A percentile compares a stretch with the other conserved stretches of the same genome.
These are phyloP conservation scores for Phytomonas sp. DNA, from an alignment of 208 protist species.

Conservation along the genomic window DNA sequence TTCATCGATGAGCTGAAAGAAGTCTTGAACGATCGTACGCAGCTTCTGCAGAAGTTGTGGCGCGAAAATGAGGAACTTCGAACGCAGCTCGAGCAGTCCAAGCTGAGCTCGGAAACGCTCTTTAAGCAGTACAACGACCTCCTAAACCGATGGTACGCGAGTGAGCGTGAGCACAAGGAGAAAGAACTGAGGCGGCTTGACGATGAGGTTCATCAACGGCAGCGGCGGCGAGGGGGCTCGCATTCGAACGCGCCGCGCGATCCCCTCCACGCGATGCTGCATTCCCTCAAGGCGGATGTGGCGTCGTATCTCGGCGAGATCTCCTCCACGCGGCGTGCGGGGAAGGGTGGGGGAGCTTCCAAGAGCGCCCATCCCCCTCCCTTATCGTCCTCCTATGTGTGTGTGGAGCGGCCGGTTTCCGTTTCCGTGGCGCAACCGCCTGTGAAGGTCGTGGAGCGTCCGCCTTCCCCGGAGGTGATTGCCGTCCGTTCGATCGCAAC, in stretches of 20 bases:
- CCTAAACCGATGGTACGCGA: conserved; percentile 27
- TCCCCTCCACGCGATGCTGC: conserved; percentile 26
- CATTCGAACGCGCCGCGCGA: conserved; percentile 2
- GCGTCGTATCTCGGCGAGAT: conserved; percentile 11
- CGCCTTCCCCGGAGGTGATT: neutral
- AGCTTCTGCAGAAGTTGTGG: conserved; percentile 12
- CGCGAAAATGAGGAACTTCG: conserved; percentile 28
- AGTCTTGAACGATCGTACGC: conserved; percentile 22
- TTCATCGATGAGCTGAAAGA: conserved; percentile 30
- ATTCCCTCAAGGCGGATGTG: conserved; percentile 23
- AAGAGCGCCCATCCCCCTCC: neutral
- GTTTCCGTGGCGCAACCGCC: neutral
- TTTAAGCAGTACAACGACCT: conserved; percentile 28
- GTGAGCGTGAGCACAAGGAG: conserved; percentile 25
- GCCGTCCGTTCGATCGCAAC: no score
- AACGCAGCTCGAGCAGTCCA: conserved; percentile 25
- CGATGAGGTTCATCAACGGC: neutral
- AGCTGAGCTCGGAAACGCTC: conserved; percentile 25
- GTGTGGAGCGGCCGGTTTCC: neutral
- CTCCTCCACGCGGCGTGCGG: no score
- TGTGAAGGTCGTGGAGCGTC: neutral
- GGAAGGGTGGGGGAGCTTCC: neutral
- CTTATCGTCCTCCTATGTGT: neutral
- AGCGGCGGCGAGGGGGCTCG: neutral
- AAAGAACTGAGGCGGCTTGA: conserved; percentile 17